Conservation (phyloP, 108 stramenopile genomes). For the Seminavis robusta region DNA sequence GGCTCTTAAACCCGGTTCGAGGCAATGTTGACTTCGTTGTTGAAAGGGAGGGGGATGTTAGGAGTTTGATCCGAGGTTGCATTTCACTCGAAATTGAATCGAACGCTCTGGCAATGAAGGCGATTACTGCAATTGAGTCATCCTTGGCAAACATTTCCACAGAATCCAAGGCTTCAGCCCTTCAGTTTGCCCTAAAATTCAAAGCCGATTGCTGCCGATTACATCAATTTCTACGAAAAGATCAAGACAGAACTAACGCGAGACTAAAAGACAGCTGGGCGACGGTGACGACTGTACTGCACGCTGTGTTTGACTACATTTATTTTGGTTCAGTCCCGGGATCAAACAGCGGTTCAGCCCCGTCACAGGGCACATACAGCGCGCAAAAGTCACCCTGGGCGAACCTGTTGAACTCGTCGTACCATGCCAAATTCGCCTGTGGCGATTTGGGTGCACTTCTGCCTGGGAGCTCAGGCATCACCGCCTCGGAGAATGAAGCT, state of each 20-base stretch:
- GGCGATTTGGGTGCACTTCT: slow-evolving; percentile 19
- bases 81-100: background rate
- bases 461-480: background rate
- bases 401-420: slow-evolving; percentile 32
- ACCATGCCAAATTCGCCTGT: slow-evolving; percentile 9
- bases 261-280: background rate
- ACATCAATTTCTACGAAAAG: too few species aligned
- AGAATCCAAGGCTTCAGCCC: background rate
- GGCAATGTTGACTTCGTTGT: background rate
- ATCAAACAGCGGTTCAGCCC: too few species aligned
- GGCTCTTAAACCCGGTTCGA: background rate
- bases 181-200: slow-evolving; percentile 2
- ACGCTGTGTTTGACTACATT: slow-evolving; percentile 32
- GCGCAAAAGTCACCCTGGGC: too few species aligned
- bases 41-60: background rate
- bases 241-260: too few species aligned
- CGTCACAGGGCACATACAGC: too few species aligned
- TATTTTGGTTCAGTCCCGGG: too few species aligned
- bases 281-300: slow-evolving; percentile 21
- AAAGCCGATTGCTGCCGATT: too few species aligned
- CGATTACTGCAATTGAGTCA: slow-evolving; percentile 7
- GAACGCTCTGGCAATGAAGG: slow-evolving; percentile 1
- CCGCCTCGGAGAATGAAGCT: background rate
- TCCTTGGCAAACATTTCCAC: slow-evolving; percentile 2
- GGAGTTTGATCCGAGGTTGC: slow-evolving; percentile 7